Evolutionary conservation across 108 stramenopile species (phyloP).

Genomic region (Cylindrotheca fusiformis): DNA sequence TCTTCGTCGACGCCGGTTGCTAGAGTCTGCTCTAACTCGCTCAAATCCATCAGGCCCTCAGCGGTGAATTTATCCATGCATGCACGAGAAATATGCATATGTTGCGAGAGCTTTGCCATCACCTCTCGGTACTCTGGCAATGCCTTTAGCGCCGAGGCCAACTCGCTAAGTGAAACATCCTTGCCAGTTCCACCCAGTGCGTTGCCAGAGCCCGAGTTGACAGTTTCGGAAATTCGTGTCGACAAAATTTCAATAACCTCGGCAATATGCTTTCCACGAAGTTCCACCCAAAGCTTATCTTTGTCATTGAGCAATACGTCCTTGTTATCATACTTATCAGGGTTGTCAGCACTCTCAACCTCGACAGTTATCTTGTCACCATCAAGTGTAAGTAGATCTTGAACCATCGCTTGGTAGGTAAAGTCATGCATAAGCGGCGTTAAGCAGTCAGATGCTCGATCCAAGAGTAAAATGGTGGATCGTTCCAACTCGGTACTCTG

Average conservation of each 20-base stretch:
- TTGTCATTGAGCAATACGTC: constrained; percentile 91
- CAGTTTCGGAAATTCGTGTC: constrained; percentile 70
- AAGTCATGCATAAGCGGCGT: constrained; percentile 98
- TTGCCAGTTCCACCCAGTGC: constrained; percentile 24
- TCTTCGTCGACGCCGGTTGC: constrained; percentile 91
- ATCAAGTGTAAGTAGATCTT: constrained; percentile 86
- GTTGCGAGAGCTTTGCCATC: constrained; percentile 91
- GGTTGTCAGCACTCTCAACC: constrained; percentile 49
- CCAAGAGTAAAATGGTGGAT: constrained; percentile 88
- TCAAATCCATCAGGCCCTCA: constrained; percentile 67
- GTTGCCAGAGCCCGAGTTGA: constrained; percentile 50
- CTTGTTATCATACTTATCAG: constrained; percentile 49
- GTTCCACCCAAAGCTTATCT: constrained; percentile 95
- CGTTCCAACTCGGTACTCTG: constrained; percentile 56
- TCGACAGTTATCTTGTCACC: constrained; percentile 85
- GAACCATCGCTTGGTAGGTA: constrained; percentile 96
- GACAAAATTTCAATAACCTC: constrained; percentile 87
- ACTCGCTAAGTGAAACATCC: constrained; percentile 77
- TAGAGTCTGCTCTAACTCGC: constrained; percentile 91
- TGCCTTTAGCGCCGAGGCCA: constrained; percentile 89
- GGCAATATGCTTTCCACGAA: constrained; percentile 94
- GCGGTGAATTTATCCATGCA: constrained; percentile 88
- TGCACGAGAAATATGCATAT: constrained; percentile 91
- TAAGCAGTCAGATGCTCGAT: constrained; percentile 90
- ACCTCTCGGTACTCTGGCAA: constrained; percentile 94